Percentiles rank a stretch among this genome's conserved stretches.
These are phyloP conservation scores for Cytauxzoon felis DNA, from an alignment of 169 alveolate species.

Conservation along the genomic window DNA sequence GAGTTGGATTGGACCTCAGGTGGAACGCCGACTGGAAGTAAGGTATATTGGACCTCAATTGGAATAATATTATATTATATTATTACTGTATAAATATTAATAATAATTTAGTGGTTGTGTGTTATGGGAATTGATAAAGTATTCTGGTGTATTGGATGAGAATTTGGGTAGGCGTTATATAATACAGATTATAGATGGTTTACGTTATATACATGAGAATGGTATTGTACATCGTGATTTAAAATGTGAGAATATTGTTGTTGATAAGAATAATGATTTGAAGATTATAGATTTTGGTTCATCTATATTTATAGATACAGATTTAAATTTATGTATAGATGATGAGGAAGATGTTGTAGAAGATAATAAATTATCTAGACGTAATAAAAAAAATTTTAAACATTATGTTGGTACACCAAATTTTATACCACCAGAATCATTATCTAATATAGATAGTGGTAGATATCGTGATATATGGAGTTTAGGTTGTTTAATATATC, in stretches of 20 bases:
- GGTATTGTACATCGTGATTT: slow-evolving; percentile 92
- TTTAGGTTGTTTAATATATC: slow-evolving; percentile 87
- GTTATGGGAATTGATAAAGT: slow-evolving; percentile 76
- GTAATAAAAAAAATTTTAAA: slow-evolving; percentile 67
- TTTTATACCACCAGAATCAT: slow-evolving; percentile 91
- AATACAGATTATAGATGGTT: slow-evolving; percentile 75
- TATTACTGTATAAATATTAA: not conserved
- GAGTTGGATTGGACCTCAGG: no score
- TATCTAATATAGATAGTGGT: slow-evolving; percentile 80
- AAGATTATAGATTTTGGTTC: slow-evolving; percentile 93
- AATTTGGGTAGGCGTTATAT: slow-evolving; percentile 62
- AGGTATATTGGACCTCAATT: no score
- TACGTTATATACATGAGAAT: slow-evolving; percentile 87
- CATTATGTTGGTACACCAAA: slow-evolving; percentile 90
- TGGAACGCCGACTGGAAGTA: no score
- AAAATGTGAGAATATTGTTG: slow-evolving; percentile 91
- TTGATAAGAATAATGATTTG: slow-evolving; percentile 80
- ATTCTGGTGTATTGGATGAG: slow-evolving; percentile 64
- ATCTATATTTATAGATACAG: slow-evolving; percentile 58
- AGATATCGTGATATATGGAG: slow-evolving; percentile 86
- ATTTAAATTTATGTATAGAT: slow-evolving; percentile 6
- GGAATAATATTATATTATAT: no score
- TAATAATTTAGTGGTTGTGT: slow-evolving; percentile 63
- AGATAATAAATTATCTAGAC: not conserved
- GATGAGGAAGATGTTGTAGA: slow-evolving; percentile 19